Evolutionary conservation across 2,329 filamentous ascomycete genomes (phyloP), one percentile per base, ranked within the genome.

Genomic region (Neocatenulostroma microsporum): DNA sequence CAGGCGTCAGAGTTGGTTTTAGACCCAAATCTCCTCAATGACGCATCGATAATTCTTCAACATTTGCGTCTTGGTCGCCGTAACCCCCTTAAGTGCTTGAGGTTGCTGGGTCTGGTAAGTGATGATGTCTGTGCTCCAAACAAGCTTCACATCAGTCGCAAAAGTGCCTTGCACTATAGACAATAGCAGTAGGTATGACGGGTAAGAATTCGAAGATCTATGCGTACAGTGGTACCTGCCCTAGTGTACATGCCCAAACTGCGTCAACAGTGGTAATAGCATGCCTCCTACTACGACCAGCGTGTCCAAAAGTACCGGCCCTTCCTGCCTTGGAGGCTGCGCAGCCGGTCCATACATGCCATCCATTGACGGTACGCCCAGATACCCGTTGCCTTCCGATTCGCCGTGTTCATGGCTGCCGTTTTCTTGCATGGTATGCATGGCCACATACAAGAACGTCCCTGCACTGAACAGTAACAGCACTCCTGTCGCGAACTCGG

Each of bases 381-480:
- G 27, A 29, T 48, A 44, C 15, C 43, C 45, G 14, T 40, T 32
- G 8, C 21, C 41, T 14, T 27, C 14, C 31, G 6, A 8, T 25
- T 18, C 29, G n/a, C 26, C 26, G 21, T 36, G 26, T 12, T 20
- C 35, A 20, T 30, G 25, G 8, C 31, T 30, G 2, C 28, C 29
- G 15, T 10, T 15, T 20, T 94, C 88, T 57, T 93, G 84, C 86
- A 96, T 94, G 1, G 88, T 87, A 57, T 98, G 91, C 88, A 96
- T 95, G 1, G 91, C 91, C 28, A 98, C 91, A 55, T 96, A 95
- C 82, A 98, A 63, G 57, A 98, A 98, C 0, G 91, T 98, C 12
- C 91, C 91, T 1, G 83, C 91, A 0, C 86, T 94, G 58, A 98
- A 98, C n/a, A 96, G 68, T 7, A 98, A 67, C 28, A 96, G 67